These are phyloP conservation scores for Dactylonectria estremocensis DNA, from an alignment of 2,329 filamentous ascomycete genomes.

Conservation along the genomic window DNA sequence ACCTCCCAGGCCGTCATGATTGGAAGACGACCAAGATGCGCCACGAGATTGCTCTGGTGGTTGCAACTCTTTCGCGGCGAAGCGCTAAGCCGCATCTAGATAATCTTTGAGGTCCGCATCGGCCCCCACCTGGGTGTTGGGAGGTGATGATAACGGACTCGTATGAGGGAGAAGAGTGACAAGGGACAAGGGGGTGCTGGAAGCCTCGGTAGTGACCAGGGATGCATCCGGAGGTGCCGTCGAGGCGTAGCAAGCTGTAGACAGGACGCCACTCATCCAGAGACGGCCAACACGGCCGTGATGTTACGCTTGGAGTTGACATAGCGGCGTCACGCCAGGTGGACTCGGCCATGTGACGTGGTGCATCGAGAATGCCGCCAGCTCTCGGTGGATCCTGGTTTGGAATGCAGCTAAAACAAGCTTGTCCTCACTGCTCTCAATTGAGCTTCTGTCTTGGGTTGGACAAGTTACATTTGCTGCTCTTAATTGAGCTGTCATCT, in stretches of 20 bases:
- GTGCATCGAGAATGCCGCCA: background rate
- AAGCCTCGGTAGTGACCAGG: background rate
- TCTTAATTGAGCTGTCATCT: background rate
- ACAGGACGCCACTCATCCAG: background rate
- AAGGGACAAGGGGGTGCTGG: background rate
- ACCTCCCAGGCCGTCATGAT: background rate
- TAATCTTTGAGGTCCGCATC: slow-evolving; percentile 22
- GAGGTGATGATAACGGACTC: slow-evolving; percentile 20
- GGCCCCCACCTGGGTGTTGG: slow-evolving; percentile 6
- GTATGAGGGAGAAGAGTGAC: background rate
- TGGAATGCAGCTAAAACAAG: slow-evolving; percentile 9
- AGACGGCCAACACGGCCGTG: background rate
- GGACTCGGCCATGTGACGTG: background rate
- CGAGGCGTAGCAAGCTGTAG: background rate
- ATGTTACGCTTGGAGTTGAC: background rate
- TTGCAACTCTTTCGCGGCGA: background rate
- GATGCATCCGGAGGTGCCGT: background rate
- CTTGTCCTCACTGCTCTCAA: background rate
- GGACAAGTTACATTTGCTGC: background rate
- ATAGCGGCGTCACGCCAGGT: background rate
- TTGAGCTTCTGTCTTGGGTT: background rate
- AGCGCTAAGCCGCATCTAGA: slow-evolving; percentile 16
- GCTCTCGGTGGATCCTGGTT: slow-evolving; percentile 1
- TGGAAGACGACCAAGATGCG: slow-evolving; percentile 13
- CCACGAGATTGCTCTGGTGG: background rate